Conservation (phyloP, 2,329 filamentous ascomycete genomes). For the Cryoendolithus antarcticus region DNA sequence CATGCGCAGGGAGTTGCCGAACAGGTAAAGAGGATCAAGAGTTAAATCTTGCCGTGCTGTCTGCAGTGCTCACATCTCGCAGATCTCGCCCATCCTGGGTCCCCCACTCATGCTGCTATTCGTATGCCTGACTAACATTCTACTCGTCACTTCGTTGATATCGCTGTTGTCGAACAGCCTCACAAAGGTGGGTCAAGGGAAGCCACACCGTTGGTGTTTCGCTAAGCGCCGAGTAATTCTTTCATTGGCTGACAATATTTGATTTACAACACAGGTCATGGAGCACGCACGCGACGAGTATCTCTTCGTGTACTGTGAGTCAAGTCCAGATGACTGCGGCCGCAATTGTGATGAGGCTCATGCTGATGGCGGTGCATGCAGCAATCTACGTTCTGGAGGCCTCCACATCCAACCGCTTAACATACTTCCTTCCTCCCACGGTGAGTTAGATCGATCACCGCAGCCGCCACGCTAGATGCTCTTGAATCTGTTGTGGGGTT, state of each 20-base stretch:
- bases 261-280: slow-evolving; percentile 36
- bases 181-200: slow-evolving; percentile 35
- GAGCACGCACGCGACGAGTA: slow-evolving; percentile 61
- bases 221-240: slow-evolving; percentile 12
- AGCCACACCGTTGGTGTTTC: slow-evolving; percentile 12
- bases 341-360: not conserved
- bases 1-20: slow-evolving; percentile 31
- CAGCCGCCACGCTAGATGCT: too few relatives aligned
- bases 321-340: slow-evolving; percentile 3
- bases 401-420: slow-evolving; percentile 35
- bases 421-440: slow-evolving; percentile 36
- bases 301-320: slow-evolving; percentile 52
- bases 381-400: slow-evolving; percentile 45
- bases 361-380: slow-evolving; percentile 18
- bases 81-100: slow-evolving; percentile 38
- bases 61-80: slow-evolving; percentile 5
- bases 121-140: slow-evolving; percentile 63
- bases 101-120: slow-evolving; percentile 54
- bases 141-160: slow-evolving; percentile 67
- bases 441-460: slow-evolving; percentile 21
- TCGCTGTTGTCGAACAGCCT: slow-evolving; percentile 69
- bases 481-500: too few relatives aligned
- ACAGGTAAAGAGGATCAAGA: slow-evolving; percentile 22
- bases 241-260: slow-evolving; percentile 20
- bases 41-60: too few relatives aligned